These are phyloP conservation scores for Hyphodiscus sp. DNA, from an alignment of 2,329 filamentous ascomycete genomes.

Conservation along the genomic window DNA sequence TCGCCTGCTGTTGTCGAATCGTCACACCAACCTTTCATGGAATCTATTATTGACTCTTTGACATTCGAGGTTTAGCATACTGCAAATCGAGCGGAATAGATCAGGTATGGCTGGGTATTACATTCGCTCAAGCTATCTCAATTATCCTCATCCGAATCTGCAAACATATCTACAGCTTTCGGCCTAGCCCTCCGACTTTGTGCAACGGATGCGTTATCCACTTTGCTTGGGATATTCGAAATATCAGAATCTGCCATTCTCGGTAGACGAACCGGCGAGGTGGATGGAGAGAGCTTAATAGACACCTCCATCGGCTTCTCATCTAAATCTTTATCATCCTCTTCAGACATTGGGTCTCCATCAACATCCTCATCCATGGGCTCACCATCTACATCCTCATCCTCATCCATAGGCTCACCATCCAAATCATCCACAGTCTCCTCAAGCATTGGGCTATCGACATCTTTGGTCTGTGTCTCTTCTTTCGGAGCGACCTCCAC, in stretches of 20 bases:
- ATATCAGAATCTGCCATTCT: slow-evolving; percentile 13
- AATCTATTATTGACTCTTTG: no score
- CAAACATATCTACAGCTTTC: slow-evolving; percentile 83
- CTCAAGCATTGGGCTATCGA: slow-evolving; percentile 33
- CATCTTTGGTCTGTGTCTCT: slow-evolving; percentile 39
- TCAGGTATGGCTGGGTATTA: background rate
- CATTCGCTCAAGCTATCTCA: background rate
- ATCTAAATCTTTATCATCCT: slow-evolving; percentile 39
- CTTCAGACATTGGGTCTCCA: slow-evolving; percentile 36
- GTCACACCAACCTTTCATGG: no score
- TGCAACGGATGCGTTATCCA: slow-evolving; percentile 10
- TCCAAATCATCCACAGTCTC: slow-evolving; percentile 37
- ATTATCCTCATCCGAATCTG: slow-evolving; percentile 50
- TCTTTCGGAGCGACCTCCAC: slow-evolving; percentile 31
- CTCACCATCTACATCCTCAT: slow-evolving; percentile 33
- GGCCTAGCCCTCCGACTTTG: slow-evolving; percentile 35
- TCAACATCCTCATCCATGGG: slow-evolving; percentile 31
- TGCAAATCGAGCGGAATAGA: background rate
- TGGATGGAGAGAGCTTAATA: slow-evolving; percentile 34
- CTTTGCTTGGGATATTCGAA: slow-evolving; percentile 12
- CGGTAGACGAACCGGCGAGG: slow-evolving; percentile 6
- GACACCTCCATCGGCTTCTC: slow-evolving; percentile 36
- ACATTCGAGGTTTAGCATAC: background rate
- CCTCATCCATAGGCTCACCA: slow-evolving; percentile 28
- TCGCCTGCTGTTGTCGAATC: no score